Conservation (phyloP, 495 filamentous ascomycete species). For the Choiromyces venosus region DNA sequence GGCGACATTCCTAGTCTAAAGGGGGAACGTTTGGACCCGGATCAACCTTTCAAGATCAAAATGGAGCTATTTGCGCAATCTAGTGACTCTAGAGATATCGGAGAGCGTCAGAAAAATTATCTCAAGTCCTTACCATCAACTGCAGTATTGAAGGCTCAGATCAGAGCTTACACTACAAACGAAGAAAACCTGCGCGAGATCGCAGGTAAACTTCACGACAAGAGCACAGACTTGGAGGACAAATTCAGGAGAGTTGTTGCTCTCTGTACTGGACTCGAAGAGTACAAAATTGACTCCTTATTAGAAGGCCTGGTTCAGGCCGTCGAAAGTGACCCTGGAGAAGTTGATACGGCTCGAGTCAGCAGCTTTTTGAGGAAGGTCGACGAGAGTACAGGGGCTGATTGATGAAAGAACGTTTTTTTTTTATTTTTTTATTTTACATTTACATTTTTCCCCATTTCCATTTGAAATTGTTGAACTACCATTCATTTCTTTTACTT, state of each 20-base stretch:
- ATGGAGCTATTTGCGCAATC: constrained; percentile 29
- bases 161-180: constrained; percentile 50
- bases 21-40: constrained; percentile 26
- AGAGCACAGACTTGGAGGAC: constrained; percentile 61
- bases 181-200: constrained; percentile 46
- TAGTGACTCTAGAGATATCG: constrained; percentile 20
- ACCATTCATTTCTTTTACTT: neutral
- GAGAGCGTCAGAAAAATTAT: constrained; percentile 30
- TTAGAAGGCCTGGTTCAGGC: constrained; percentile 59
- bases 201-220: constrained; percentile 52
- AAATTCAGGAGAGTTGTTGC: constrained; percentile 65
- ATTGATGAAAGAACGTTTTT: constrained; percentile 11
- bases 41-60: constrained; percentile 25
- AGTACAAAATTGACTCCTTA: constrained; percentile 59
- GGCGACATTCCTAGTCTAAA: constrained; percentile 27
- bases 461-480: neutral
- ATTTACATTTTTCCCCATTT: neutral
- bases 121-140: constrained; percentile 27
- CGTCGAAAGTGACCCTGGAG: constrained; percentile 66
- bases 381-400: constrained; percentile 46
- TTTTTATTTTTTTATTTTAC: neutral
- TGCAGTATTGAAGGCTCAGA: constrained; percentile 34
- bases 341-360: constrained; percentile 63
- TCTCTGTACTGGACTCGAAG: constrained; percentile 61
- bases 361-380: constrained; percentile 68